Conservation (phyloP, 2,329 filamentous ascomycete species). For the Aurifilum marmelostoma region DNA sequence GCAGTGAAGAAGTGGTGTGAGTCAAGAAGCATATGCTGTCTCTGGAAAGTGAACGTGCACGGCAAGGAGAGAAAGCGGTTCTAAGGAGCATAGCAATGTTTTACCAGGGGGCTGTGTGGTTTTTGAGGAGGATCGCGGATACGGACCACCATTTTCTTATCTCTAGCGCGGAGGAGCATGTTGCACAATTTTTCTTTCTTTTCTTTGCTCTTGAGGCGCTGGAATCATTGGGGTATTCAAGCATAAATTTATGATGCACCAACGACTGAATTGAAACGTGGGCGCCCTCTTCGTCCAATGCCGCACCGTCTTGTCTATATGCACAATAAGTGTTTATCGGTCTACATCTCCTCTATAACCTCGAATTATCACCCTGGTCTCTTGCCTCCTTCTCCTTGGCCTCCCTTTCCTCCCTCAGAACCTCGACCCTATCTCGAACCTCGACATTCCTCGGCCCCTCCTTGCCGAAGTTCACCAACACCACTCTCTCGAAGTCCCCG, state of each 20-base stretch:
- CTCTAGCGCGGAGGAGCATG: background rate
- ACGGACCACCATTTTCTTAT: background rate
- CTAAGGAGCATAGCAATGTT: slow-evolving; percentile 31
- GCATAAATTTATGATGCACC: background rate
- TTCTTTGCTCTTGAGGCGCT: background rate
- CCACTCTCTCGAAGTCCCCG: slow-evolving; percentile 63
- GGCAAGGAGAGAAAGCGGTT: slow-evolving; percentile 59
- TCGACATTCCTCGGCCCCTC: slow-evolving; percentile 57
- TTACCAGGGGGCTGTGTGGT: background rate
- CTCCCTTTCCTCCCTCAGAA: slow-evolving; percentile 50
- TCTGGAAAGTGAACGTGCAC: slow-evolving; percentile 64
- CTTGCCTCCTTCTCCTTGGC: slow-evolving; percentile 37
- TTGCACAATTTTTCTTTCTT: background rate
- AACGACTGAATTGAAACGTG: background rate
- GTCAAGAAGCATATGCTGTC: slow-evolving; percentile 80
- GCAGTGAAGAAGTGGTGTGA: slow-evolving; percentile 92
- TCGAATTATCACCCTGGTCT: slow-evolving; percentile 16
- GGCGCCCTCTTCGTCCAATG: background rate
- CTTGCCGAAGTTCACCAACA: slow-evolving; percentile 57
- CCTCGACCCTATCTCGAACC: slow-evolving; percentile 53
- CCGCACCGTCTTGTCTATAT: background rate
- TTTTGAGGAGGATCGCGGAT: background rate
- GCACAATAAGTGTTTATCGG: background rate
- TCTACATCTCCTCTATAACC: slow-evolving; percentile 14
- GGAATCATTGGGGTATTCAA: background rate